These are phyloP conservation scores for Ceratonia siliqua DNA, from an alignment of 306 rosid species.

Conservation along the genomic window DNA sequence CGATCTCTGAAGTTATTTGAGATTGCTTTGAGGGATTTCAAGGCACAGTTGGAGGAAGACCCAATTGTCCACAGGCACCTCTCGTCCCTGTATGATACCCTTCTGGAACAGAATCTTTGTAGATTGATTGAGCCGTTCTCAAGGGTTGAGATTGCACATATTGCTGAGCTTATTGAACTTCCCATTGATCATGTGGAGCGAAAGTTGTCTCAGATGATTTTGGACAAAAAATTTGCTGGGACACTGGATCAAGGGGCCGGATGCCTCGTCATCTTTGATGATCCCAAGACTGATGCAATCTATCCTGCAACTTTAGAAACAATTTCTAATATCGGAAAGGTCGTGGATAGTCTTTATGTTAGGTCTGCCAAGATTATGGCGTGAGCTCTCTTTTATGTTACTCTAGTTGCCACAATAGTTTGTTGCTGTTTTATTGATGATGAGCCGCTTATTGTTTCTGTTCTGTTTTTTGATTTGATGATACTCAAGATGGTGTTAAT, in stretches of 20 bases:
- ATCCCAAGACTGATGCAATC: slow-evolving; percentile 57
- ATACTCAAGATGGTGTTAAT: slow-evolving; percentile 21
- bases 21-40: slow-evolving; percentile 70
- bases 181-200: slow-evolving; percentile 64
- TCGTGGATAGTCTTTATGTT: slow-evolving; percentile 87
- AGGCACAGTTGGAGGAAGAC: slow-evolving; percentile 91
- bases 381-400: slow-evolving; percentile 41
- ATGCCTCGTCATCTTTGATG: slow-evolving; percentile 60
- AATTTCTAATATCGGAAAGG: slow-evolving; percentile 83
- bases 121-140: slow-evolving; percentile 94
- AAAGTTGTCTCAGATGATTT: slow-evolving; percentile 62
- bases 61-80: slow-evolving; percentile 96
- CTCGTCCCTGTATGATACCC: slow-evolving; percentile 79
- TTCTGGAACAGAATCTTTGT: slow-evolving; percentile 92
- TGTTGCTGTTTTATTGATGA: slow-evolving; percentile 26
- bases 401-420: background rate
- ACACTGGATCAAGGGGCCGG: slow-evolving; percentile 96
- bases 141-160: slow-evolving; percentile 87
- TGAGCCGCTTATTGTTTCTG: slow-evolving; percentile 21
- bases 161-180: slow-evolving; percentile 86
- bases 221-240: slow-evolving; percentile 70
- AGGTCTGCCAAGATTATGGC: slow-evolving; percentile 98
- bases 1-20: slow-evolving; percentile 87
- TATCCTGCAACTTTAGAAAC: slow-evolving; percentile 79
- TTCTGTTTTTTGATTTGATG: slow-evolving; percentile 8